These are phyloP conservation scores for Haplosporangium gracile DNA, from an alignment of 192 early-diverging fungal species.

Conservation along the genomic window DNA sequence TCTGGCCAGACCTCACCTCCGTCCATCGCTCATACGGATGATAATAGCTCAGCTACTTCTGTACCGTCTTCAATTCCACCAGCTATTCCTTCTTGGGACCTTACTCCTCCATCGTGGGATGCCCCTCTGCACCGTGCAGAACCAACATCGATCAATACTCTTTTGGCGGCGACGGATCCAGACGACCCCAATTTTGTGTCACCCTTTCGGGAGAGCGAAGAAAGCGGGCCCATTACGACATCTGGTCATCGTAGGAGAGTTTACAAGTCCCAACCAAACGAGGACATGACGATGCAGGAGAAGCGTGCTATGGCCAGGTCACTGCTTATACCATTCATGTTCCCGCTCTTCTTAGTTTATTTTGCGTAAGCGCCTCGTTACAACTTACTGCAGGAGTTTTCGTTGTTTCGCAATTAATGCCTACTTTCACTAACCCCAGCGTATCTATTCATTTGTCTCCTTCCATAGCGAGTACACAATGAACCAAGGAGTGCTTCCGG, in stretches of 20 bases:
- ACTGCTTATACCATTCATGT: constrained; percentile 52
- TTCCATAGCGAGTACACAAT: constrained; percentile 54
- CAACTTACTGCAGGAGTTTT: not conserved
- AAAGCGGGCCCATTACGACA: not conserved
- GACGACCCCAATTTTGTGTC: constrained; percentile 41
- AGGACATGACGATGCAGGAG: constrained; percentile 49
- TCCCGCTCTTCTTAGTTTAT: constrained; percentile 59
- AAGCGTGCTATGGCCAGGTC: constrained; percentile 42
- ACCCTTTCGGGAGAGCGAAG: constrained; percentile 33
- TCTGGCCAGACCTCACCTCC: not conserved
- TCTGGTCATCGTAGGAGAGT: constrained; percentile 10
- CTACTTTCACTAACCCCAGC: not conserved
- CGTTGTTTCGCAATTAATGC: not conserved
- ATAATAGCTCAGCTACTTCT: not conserved
- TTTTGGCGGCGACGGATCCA: constrained; percentile 42
- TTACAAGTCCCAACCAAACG: constrained; percentile 34
- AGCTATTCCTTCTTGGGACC: constrained; percentile 1
- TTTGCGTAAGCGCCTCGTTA: constrained; percentile 34
- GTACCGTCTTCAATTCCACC: not conserved
- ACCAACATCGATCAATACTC: constrained; percentile 50
- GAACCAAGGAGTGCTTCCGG: constrained; percentile 58
- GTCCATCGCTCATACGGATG: not conserved
- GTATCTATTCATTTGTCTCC: not conserved
- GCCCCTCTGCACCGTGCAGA: constrained; percentile 9
- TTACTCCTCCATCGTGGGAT: constrained; percentile 7